A percentile compares a stretch with the other conserved stretches of the same genome.
These are phyloP conservation scores for Leishmania tropica DNA, from an alignment of 208 protist species.

Conservation along the genomic window DNA sequence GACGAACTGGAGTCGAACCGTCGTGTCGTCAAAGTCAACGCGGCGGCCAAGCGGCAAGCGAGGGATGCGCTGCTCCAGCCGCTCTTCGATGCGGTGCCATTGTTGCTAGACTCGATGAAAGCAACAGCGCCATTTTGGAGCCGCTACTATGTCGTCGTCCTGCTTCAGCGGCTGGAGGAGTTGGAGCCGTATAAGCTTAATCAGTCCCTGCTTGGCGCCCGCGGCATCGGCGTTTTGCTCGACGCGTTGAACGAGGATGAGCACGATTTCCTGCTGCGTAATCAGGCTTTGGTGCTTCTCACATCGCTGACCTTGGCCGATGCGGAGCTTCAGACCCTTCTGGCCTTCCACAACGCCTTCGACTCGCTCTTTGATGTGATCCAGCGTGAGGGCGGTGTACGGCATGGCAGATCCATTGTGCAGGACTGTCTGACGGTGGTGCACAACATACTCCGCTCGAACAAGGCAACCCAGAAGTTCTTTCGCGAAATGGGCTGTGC, in stretches of 20 bases:
- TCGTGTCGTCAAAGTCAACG: slow-evolving; percentile 13
- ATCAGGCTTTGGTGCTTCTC: slow-evolving; percentile 64
- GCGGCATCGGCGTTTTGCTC: slow-evolving; percentile 58
- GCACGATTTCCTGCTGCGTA: slow-evolving; percentile 46
- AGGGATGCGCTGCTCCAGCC: slow-evolving; percentile 55
- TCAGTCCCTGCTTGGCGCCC: slow-evolving; percentile 55
- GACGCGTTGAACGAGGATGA: slow-evolving; percentile 64
- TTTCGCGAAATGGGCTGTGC: slow-evolving; percentile 84
- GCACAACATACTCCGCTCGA: slow-evolving; percentile 82
- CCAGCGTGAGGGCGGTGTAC: slow-evolving; percentile 51
- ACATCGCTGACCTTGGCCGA: slow-evolving; percentile 68
- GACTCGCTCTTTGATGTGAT: slow-evolving; percentile 71
- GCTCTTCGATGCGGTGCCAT: slow-evolving; percentile 48
- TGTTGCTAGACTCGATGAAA: slow-evolving; percentile 52
- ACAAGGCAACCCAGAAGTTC: slow-evolving; percentile 85
- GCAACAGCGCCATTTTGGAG: slow-evolving; percentile 38
- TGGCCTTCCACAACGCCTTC: slow-evolving; percentile 84
- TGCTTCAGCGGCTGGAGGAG: slow-evolving; percentile 75
- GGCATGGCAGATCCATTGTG: slow-evolving; percentile 61
- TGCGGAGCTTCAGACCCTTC: slow-evolving; percentile 73
- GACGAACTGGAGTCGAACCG: slow-evolving; percentile 24
- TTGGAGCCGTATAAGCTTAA: slow-evolving; percentile 56
- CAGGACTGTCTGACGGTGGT: slow-evolving; percentile 79
- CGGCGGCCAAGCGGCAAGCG: slow-evolving; percentile 46
- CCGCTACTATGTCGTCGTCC: slow-evolving; percentile 56